Conservation (phyloP, 2,329 filamentous ascomycete species). For the Fusarium foetens region DNA sequence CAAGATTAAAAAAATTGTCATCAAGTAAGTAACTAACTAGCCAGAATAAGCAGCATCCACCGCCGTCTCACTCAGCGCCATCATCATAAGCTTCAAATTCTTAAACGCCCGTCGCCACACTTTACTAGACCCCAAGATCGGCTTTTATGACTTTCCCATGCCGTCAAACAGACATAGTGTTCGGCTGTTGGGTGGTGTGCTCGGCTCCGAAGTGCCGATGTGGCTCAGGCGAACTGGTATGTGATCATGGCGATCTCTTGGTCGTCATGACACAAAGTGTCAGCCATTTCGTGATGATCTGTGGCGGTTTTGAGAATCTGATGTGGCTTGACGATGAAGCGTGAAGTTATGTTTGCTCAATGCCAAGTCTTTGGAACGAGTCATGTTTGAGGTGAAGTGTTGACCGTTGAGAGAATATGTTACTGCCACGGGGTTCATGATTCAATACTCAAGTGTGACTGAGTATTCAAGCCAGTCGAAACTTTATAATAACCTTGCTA, state of each 20-base stretch:
- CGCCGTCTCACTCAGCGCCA: background rate
- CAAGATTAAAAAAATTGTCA: background rate
- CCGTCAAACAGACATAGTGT: constrained; percentile 3
- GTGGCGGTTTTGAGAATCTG: background rate
- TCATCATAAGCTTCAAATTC: constrained; percentile 1
- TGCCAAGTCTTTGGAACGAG: background rate
- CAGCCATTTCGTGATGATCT: background rate
- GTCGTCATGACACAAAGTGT: background rate
- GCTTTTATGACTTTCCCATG: constrained; percentile 14
- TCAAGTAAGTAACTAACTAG: background rate
- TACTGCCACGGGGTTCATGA: background rate
- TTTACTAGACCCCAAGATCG: background rate
- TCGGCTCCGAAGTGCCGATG: constrained; percentile 26
- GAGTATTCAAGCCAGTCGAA: background rate
- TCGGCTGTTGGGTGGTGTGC: constrained; percentile 21
- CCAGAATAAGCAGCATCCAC: background rate
- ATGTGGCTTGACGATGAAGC: background rate
- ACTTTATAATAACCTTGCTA: background rate
- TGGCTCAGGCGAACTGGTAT: background rate
- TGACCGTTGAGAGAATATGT: background rate
- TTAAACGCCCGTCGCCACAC: background rate
- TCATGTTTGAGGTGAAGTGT: background rate
- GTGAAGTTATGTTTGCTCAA: background rate
- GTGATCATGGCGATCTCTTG: constrained; percentile 5
- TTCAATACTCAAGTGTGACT: background rate